Evolutionary conservation across 306 rosid genomes (phyloP).

Genomic region (Lagenaria siceraria): DNA sequence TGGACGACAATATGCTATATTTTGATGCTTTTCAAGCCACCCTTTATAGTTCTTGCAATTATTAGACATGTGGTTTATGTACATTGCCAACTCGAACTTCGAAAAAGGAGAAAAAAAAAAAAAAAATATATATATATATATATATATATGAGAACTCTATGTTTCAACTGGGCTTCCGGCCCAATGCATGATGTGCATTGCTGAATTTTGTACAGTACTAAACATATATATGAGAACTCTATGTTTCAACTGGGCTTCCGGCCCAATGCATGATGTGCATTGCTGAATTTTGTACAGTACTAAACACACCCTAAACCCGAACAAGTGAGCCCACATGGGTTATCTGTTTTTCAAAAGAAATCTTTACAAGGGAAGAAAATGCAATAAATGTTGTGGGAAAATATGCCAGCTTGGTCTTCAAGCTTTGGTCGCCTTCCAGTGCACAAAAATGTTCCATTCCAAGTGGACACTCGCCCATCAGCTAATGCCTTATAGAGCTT

Average conservation of each 20-base stretch:
- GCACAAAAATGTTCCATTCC: constrained; percentile 7
- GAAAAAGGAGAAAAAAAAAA: background rate
- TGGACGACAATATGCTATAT: background rate
- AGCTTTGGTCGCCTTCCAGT: constrained; percentile 2
- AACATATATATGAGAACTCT: background rate
- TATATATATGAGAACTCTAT: background rate
- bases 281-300: constrained; percentile 6
- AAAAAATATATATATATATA: background rate
- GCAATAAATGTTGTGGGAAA: background rate
- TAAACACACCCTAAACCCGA: background rate
- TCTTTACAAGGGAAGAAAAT: constrained; percentile 3
- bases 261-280: constrained; percentile 9
- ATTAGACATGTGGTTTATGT: background rate
- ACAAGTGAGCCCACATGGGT: background rate
- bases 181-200: constrained; percentile 7
- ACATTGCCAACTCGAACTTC: background rate
- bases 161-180: constrained; percentile 3
- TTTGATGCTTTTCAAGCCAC: constrained; percentile 5
- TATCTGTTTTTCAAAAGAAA: background rate
- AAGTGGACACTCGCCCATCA: background rate
- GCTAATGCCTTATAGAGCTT: background rate
- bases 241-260: background rate
- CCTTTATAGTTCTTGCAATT: background rate
- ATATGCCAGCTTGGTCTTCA: constrained; percentile 1
- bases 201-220: constrained; percentile 5